Percentiles rank a stretch among this genome's conserved stretches.
phyloP scores from a whole-genome alignment of 805 yeast genomes.

The baker's yeast (Saccharomyces cerevisiae) region DNA sequence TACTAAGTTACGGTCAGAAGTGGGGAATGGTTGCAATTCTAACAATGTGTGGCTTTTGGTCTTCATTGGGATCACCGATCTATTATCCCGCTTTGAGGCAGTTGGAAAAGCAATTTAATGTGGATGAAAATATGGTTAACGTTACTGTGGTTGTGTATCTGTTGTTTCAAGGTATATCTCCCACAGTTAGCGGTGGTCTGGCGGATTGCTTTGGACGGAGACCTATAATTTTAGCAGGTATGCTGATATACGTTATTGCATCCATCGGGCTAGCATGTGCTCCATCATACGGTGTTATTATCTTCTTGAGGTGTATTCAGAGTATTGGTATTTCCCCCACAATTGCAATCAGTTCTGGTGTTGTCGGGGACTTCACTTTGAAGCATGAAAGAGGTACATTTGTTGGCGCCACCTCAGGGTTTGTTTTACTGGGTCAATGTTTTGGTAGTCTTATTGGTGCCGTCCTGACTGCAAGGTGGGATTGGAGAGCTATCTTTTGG shows the following conservation, averaged over 20 bases:
- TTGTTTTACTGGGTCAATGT: conserved; percentile 64
- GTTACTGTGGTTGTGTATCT: conserved; percentile 69
- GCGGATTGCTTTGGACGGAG: conserved; percentile 69
- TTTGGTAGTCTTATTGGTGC: conserved; percentile 63
- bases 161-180: conserved; percentile 66
- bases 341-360: conserved; percentile 59
- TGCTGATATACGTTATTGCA: conserved; percentile 48
- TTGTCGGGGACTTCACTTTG: conserved; percentile 63
- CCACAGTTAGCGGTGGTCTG: conserved; percentile 55
- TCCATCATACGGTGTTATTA: conserved; percentile 48
- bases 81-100: conserved; percentile 71
- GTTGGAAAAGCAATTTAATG: conserved; percentile 45
- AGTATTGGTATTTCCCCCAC: conserved; percentile 70
- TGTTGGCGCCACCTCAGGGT: conserved; percentile 57
- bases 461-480: conserved; percentile 34
- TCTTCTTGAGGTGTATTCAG: conserved; percentile 59
- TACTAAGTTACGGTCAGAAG: conserved; percentile 20
- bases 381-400: conserved; percentile 59
- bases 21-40: conserved; percentile 27
- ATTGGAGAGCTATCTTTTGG: conserved; percentile 77
- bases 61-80: conserved; percentile 68
- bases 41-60: conserved; percentile 44
- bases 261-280: conserved; percentile 60
- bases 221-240: conserved; percentile 52
- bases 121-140: conserved; percentile 50